These are phyloP conservation scores for Plantago coronopus DNA, from an alignment of 305 asterid species.

Conservation along the genomic window DNA sequence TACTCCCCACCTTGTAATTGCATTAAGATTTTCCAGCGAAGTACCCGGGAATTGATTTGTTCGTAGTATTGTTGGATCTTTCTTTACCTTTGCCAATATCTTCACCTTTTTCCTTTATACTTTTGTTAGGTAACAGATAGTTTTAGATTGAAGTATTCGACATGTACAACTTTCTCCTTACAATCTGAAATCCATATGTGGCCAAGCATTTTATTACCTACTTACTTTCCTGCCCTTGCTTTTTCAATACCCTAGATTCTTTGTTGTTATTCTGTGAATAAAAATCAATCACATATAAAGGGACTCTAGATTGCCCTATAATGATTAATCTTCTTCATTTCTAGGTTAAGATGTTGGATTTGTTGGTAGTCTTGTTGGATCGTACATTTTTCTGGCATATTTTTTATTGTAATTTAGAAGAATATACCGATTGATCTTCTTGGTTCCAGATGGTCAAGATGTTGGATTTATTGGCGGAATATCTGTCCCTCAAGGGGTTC, in stretches of 20 bases:
- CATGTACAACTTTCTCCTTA: neutral
- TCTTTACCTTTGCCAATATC: neutral
- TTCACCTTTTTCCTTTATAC: neutral
- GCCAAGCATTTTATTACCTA: neutral
- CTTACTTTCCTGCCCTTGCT: neutral
- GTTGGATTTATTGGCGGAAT: slow-evolving; percentile 96
- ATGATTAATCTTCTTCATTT: neutral
- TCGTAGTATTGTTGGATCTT: too few relatives aligned
- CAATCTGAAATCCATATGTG: neutral
- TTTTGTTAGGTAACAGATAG: too few relatives aligned
- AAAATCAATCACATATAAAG: neutral
- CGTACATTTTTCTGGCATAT: neutral
- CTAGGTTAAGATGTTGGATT: neutral
- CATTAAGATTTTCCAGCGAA: neutral
- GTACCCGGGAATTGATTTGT: neutral
- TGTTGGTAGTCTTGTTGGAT: neutral
- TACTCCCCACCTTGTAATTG: neutral
- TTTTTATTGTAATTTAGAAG: neutral
- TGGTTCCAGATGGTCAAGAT: slow-evolving; percentile 89
- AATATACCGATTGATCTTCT: slow-evolving; percentile 19
- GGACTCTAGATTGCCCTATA: neutral
- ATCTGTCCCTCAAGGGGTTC: slow-evolving; percentile 87
- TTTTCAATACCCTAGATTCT: neutral
- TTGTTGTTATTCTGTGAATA: too few relatives aligned
- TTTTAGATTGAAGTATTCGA: neutral